These are phyloP conservation scores for Solanum piurae DNA, from an alignment of 257 asterid species.

Conservation along the genomic window DNA sequence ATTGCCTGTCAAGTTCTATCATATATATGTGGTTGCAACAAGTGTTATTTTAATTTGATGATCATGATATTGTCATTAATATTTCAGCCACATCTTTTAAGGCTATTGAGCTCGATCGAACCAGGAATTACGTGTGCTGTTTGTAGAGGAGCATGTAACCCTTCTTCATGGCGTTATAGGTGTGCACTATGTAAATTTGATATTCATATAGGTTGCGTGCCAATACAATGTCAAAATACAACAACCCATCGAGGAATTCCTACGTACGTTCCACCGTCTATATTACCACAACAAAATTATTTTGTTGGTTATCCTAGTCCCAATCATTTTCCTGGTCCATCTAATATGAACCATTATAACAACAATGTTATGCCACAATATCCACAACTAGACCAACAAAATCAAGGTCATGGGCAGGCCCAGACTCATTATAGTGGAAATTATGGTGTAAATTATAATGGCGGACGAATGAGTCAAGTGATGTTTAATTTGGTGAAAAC, in stretches of 20 bases:
- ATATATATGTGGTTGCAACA: neutral
- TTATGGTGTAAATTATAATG: neutral
- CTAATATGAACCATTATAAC: neutral
- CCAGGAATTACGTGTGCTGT: neutral
- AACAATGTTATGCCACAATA: neutral
- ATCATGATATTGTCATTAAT: neutral
- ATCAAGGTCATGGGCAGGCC: neutral
- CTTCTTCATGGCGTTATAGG: conserved; percentile 14
- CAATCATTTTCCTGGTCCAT: neutral
- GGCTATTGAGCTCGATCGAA: neutral
- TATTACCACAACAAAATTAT: neutral
- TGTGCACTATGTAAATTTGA: conserved; percentile 7
- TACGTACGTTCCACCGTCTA: neutral
- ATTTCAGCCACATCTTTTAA: neutral
- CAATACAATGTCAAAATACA: neutral
- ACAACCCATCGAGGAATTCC: neutral
- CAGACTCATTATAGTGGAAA: neutral
- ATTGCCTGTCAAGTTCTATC: neutral
- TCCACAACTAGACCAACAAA: neutral
- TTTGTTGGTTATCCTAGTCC: neutral
- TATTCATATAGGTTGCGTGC: conserved; percentile 12
- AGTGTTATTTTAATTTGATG: neutral
- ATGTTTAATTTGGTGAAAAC: conserved; percentile 1
- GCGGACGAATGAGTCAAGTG: neutral
- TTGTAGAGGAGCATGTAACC: neutral